phyloP scores from a whole-genome alignment of 345 rosid species.

The Brassica cretica region DNA sequence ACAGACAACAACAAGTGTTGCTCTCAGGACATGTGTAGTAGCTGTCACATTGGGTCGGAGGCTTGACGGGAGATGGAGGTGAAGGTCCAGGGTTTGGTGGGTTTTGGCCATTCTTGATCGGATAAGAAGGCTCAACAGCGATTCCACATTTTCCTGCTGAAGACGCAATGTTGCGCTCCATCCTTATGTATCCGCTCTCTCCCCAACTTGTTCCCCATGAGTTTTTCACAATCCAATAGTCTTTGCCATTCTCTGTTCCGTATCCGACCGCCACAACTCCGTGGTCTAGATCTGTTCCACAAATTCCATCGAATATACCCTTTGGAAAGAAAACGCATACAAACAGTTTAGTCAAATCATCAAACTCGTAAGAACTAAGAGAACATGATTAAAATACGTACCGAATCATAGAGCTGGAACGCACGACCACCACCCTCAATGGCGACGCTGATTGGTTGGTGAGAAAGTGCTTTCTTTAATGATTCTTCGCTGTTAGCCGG shows the following conservation, averaged over 20 bases:
- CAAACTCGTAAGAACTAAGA: slow-evolving; percentile 5
- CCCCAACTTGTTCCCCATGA: slow-evolving; percentile 94
- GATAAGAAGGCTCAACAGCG: slow-evolving; percentile 85
- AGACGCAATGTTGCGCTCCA: slow-evolving; percentile 56
- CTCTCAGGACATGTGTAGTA: slow-evolving; percentile 72
- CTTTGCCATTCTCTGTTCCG: slow-evolving; percentile 71
- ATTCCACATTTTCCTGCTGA: slow-evolving; percentile 83
- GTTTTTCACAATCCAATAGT: slow-evolving; percentile 83
- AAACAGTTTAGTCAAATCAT: background rate
- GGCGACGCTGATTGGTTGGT: slow-evolving; percentile 72
- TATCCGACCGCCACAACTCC: slow-evolving; percentile 90
- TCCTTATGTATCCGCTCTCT: slow-evolving; percentile 70
- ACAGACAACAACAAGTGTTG: slow-evolving; percentile 85
- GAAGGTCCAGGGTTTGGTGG: slow-evolving; percentile 98
- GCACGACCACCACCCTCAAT: slow-evolving; percentile 75
- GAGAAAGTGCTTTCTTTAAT: slow-evolving; percentile 63
- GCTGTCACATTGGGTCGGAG: slow-evolving; percentile 74
- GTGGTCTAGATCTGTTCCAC: slow-evolving; percentile 83
- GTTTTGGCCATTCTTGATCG: slow-evolving; percentile 69
- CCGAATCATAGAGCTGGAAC: slow-evolving; percentile 60
- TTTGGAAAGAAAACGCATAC: slow-evolving; percentile 22
- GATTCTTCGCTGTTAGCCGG: slow-evolving; percentile 59
- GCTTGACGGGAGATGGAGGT: slow-evolving; percentile 87
- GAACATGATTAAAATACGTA: background rate
- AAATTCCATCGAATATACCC: slow-evolving; percentile 77